Conservation (phyloP, 768 basidiomycete species). For the Chalciporus chontae region DNA sequence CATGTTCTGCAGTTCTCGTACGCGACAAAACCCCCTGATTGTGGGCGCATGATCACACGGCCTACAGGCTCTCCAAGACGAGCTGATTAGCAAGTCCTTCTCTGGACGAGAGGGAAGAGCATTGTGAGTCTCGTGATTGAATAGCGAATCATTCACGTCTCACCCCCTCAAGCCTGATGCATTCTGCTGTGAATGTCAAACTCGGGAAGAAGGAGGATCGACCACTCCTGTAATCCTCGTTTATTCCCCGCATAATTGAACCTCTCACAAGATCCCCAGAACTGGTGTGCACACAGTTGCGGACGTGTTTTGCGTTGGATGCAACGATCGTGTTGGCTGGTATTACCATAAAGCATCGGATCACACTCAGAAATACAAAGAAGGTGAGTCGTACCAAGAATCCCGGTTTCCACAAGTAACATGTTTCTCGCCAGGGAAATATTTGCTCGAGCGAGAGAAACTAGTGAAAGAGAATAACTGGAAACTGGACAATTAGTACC, state of each 20-base stretch:
- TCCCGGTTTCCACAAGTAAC: background rate
- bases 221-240: slow-evolving; percentile 52
- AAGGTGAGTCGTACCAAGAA: slow-evolving; percentile 44
- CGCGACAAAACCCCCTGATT: slow-evolving; percentile 22
- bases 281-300: slow-evolving; percentile 82
- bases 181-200: slow-evolving; percentile 74
- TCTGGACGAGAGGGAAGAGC: slow-evolving; percentile 80
- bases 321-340: slow-evolving; percentile 79
- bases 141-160: background rate
- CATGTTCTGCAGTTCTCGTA: slow-evolving; percentile 70
- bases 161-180: slow-evolving; percentile 53
- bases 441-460: slow-evolving; percentile 75
- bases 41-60: background rate
- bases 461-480: slow-evolving; percentile 81
- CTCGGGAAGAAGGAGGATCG: slow-evolving; percentile 73
- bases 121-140: slow-evolving; percentile 48
- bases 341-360: slow-evolving; percentile 79
- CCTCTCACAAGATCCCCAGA: slow-evolving; percentile 33
- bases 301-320: slow-evolving; percentile 76
- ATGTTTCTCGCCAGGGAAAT: slow-evolving; percentile 56
- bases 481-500: slow-evolving; percentile 49
- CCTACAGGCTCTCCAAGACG: slow-evolving; percentile 71
- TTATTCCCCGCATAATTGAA: slow-evolving; percentile 2
- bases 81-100: slow-evolving; percentile 81
- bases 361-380: slow-evolving; percentile 78